A percentile compares a stretch with the other conserved stretches of the same genome.
phyloP scores from a whole-genome alignment of 805 yeast species.

The Nakazawaea molendinolei region DNA sequence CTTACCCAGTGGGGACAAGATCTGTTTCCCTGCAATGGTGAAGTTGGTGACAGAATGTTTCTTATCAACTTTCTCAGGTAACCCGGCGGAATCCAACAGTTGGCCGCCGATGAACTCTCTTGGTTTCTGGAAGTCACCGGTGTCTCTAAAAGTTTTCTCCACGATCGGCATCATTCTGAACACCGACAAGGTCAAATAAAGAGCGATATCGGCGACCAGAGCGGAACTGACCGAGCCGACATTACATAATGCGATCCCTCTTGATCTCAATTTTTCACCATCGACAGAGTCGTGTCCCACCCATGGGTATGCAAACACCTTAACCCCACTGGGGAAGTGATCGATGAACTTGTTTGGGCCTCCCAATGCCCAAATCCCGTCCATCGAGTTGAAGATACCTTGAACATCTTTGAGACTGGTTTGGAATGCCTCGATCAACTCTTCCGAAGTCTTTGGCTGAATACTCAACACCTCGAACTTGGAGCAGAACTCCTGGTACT shows the following conservation, averaged over 20 bases:
- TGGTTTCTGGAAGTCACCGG: constrained; percentile 33
- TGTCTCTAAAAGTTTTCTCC: constrained; percentile 28
- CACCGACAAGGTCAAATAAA: constrained; percentile 41
- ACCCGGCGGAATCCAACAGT: constrained; percentile 30
- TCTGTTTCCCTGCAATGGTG: constrained; percentile 28
- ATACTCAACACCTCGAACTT: constrained; percentile 29
- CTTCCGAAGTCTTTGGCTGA: constrained; percentile 27
- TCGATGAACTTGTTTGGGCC: constrained; percentile 26
- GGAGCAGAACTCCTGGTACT: constrained; percentile 28
- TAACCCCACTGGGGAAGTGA: constrained; percentile 36
- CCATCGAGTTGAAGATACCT: constrained; percentile 57
- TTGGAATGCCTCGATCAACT: constrained; percentile 30
- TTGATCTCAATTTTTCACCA: constrained; percentile 29
- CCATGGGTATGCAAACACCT: constrained; percentile 45
- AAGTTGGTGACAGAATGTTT: constrained; percentile 29
- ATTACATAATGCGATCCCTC: constrained; percentile 40
- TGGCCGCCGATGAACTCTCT: constrained; percentile 27
- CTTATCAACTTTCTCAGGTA: constrained; percentile 14
- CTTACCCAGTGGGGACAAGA: constrained; percentile 42
- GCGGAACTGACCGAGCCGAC: constrained; percentile 27
- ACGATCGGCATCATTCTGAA: constrained; percentile 46
- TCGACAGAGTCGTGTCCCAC: constrained; percentile 54
- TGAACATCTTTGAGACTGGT: constrained; percentile 29
- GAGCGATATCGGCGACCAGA: constrained; percentile 59
- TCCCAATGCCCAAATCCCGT: constrained; percentile 45